Base-by-base conservation (phyloP, 2,329 filamentous ascomycete genomes). In the Beauveria sp. region DNA sequence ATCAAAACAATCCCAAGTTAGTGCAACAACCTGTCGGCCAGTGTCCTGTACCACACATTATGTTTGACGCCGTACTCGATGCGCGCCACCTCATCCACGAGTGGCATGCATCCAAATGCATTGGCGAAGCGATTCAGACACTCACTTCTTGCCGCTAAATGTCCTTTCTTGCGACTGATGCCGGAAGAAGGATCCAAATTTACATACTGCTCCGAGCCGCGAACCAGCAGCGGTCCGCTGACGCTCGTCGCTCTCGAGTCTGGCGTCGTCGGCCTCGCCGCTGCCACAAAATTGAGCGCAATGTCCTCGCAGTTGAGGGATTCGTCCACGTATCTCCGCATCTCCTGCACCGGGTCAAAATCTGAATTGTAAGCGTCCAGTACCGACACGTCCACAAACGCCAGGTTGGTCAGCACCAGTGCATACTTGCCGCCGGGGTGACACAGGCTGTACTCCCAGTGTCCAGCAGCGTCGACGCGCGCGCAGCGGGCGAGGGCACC, bases 291-390 rank as follows among this genome's bases (percentile, higher is more conserved):
- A 66, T 77, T 77, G 57, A 77, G 62, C 22, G 72, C 75, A 63
- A 77, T 70, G 56, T 77, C 74, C 63, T 77, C 75, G 68, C 75
- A 77, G 66, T 77, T 76, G 67, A 74, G 72, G 49, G 71, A 66
- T 20, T 72, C 64, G 26, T 76, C 75, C 16, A 77, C 74, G 60
- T 75, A 74, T 1, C 70, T 65, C 3, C 75, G 72, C 24, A 77
- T 69, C 56, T 67, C 67, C 4, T 64, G 67, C 63, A 71, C 68
- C 46, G 66, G 58, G 1, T 66, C 67, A n/a, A 73, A 71, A n/a
- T 70, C 68, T 3, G 74, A 73, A 1, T 69, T 75, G 66, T 76
- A 76, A 60, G 71, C 75, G 57, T 76, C 75, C 53, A 77, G 66
- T 48, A 76, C 72, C 3, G 72, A 70, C 22, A 77, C 69, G 56